These are phyloP conservation scores for Fusarium sarcochroum DNA, from an alignment of 2,329 filamentous ascomycete species.

Conservation along the genomic window DNA sequence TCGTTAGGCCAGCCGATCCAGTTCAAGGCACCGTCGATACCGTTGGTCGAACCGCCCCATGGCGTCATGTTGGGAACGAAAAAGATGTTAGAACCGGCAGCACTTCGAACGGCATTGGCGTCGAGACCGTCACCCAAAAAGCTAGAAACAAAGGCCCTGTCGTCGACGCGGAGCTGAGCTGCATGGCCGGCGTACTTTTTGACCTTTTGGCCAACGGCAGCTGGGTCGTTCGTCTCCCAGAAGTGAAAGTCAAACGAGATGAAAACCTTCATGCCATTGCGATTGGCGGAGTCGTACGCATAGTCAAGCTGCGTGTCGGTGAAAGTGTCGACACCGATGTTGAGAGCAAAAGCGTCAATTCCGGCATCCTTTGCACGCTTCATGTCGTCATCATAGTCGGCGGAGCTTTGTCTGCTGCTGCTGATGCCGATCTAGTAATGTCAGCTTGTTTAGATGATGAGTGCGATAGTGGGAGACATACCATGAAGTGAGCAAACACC, in stretches of 20 bases:
- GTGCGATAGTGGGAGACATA: neutral
- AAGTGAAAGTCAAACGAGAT: slow-evolving; percentile 71
- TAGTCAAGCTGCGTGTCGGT: slow-evolving; percentile 62
- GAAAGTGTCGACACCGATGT: slow-evolving; percentile 62
- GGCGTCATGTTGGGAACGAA: slow-evolving; percentile 67
- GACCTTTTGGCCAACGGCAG: slow-evolving; percentile 60
- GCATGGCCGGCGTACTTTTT: slow-evolving; percentile 59
- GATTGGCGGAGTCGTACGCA: slow-evolving; percentile 64
- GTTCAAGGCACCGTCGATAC: slow-evolving; percentile 62
- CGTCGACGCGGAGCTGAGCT: slow-evolving; percentile 64
- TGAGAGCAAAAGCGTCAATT: slow-evolving; percentile 65
- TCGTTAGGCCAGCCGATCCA: slow-evolving; percentile 64
- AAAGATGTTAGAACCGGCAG: slow-evolving; percentile 61
- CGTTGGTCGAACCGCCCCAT: slow-evolving; percentile 53
- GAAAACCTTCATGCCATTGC: slow-evolving; percentile 66
- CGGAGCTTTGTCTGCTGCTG: slow-evolving; percentile 57
- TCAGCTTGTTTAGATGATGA: neutral
- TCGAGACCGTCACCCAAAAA: slow-evolving; percentile 65
- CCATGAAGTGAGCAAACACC: slow-evolving; percentile 41
- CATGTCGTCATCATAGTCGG: slow-evolving; percentile 64
- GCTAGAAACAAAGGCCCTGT: slow-evolving; percentile 66
- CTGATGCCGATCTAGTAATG: slow-evolving; percentile 59
- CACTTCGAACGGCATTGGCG: slow-evolving; percentile 56
- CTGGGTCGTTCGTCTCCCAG: slow-evolving; percentile 55
- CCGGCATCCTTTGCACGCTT: slow-evolving; percentile 59